phyloP scores from a whole-genome alignment of 129 eudicot species.

The Ambrosia artemisiifolia region DNA sequence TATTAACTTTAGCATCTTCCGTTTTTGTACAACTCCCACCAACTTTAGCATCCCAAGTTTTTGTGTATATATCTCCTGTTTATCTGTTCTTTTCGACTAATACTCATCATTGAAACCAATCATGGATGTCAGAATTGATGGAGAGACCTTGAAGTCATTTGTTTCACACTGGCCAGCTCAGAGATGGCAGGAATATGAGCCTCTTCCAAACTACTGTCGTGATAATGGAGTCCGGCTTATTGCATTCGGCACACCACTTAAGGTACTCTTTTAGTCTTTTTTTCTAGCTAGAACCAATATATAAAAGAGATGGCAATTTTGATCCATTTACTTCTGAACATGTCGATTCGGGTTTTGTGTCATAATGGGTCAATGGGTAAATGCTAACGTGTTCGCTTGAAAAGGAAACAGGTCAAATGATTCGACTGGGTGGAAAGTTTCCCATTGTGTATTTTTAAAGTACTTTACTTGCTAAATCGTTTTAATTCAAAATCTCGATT shows the following conservation, averaged over 20 bases:
- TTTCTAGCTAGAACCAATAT: neutral
- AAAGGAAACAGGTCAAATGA: neutral
- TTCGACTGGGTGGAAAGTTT: neutral
- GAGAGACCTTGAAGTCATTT: constrained; percentile 59
- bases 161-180: constrained; percentile 88
- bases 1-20: constrained; percentile 20
- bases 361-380: neutral
- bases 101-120: constrained; percentile 8
- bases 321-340: neutral
- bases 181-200: constrained; percentile 92
- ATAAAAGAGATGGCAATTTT: neutral
- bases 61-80: neutral
- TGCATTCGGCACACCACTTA: constrained; percentile 91
- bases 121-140: constrained; percentile 62
- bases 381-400: neutral
- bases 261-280: constrained; percentile 44
- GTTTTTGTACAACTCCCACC: neutral
- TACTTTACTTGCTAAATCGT: neutral
- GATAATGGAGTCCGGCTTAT: constrained; percentile 63
- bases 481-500: neutral
- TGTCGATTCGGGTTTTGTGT: neutral
- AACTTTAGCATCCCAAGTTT: constrained; percentile 13
- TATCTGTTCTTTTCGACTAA: neutral
- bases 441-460: neutral
- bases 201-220: constrained; percentile 76